Conservation (phyloP, 208 protist genomes). For the Herpetomonas tarakana region DNA sequence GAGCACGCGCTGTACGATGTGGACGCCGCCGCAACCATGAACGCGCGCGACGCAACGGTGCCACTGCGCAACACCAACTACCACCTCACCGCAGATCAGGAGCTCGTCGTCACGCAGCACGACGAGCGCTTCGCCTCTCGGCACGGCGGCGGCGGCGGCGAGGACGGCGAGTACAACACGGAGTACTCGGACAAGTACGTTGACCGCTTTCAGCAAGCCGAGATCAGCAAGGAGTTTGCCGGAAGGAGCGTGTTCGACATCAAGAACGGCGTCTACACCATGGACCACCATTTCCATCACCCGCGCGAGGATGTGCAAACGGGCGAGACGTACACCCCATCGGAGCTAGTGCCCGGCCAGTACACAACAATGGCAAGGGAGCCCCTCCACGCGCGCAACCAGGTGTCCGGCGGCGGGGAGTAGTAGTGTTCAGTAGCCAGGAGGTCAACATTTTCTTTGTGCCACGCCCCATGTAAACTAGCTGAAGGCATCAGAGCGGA, state of each 20-base stretch:
- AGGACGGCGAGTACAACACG: slow-evolving; percentile 52
- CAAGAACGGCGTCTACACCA: slow-evolving; percentile 79
- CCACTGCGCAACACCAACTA: slow-evolving; percentile 77
- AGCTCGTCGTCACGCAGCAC: slow-evolving; percentile 36
- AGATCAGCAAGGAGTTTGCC: slow-evolving; percentile 57
- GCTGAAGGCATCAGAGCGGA: no score
- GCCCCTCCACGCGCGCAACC: slow-evolving; percentile 74
- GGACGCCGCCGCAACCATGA: slow-evolving; percentile 42
- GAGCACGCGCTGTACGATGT: slow-evolving; percentile 77
- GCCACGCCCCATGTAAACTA: no score
- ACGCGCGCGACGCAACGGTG: slow-evolving; percentile 50
- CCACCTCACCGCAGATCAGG: slow-evolving; percentile 48
- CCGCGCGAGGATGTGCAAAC: slow-evolving; percentile 72
- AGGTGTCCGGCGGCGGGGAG: slow-evolving; percentile 6
- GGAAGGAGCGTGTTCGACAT: slow-evolving; percentile 77
- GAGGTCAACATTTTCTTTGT: no score
- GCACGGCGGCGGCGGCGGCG: slow-evolving; percentile 14
- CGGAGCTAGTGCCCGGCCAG: slow-evolving; percentile 82
- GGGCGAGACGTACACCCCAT: slow-evolving; percentile 68
- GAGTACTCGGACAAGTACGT: slow-evolving; percentile 69
- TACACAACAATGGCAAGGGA: slow-evolving; percentile 76
- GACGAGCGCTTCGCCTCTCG: slow-evolving; percentile 35
- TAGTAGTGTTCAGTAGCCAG: no score
- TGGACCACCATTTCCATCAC: slow-evolving; percentile 78
- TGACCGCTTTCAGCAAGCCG: slow-evolving; percentile 51